Evolutionary conservation across 768 basidiomycete species (phyloP), one percentile per base, ranked within the genome.

Genomic region (Favolaschia claudopus): DNA sequence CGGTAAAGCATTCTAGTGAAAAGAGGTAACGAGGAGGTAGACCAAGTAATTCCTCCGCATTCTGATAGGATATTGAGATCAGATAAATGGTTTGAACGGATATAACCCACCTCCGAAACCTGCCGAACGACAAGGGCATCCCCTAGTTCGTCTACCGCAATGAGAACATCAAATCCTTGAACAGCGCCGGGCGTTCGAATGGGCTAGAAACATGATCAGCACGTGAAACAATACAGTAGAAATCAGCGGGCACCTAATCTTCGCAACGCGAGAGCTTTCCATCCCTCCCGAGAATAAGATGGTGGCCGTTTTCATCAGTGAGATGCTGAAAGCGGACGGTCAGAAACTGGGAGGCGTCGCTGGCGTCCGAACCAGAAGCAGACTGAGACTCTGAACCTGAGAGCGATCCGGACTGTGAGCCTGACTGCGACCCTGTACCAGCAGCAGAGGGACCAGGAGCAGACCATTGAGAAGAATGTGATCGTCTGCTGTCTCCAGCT

Each of bases 151-250:
- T 89, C 86, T 1, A 93, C 74, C 1, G 83, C 89, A 47, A 94
- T 82, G 4, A 93, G 79, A 0, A 93, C 88, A n/a, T 92, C 92
- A 66, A 89, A 95, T 0, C 85, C 87, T 75, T 95, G 93, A 2
- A 93, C 83, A 2, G 92, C 87, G 4, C 92, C 92, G 13, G 92
- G 93, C 0, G 88, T 86, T 1, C 87, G 85, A 44, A 95, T 95
- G 0, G 92, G 93, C 88, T 90, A n/a, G 51, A 7, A 39, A 33
- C 40, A 28, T 10, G 20, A 25, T n/a, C 31, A 12, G 53, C 40
- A 55, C 28, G 28, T 25, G 46, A 9, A 22, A 13, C 63, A 66
- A 59, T 31, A n/a, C n/a, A n/a, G n/a, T n/a, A n/a, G n/a, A n/a
- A n/a, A n/a, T n/a, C n/a, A n/a, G 17, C 60, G n/a, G n/a, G 43